phyloP scores from a whole-genome alignment of 2,329 filamentous ascomycete genomes.

The Trichoderma asperellum region DNA sequence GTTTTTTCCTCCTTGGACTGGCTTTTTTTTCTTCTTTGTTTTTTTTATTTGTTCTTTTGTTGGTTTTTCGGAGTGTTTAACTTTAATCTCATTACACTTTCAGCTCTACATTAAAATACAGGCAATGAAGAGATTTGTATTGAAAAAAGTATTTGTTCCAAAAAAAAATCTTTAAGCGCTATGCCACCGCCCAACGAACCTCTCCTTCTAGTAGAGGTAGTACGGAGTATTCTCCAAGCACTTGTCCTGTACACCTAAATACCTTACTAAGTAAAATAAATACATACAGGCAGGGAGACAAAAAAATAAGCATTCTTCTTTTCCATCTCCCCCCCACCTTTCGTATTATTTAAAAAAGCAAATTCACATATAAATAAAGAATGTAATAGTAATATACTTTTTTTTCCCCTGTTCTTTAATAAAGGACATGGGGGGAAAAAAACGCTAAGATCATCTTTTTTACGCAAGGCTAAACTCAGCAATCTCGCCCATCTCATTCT shows the following conservation, averaged over 20 bases:
- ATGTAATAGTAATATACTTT: neutral
- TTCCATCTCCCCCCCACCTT: neutral
- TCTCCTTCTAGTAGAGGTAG: constrained; percentile 8
- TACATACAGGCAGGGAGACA: neutral
- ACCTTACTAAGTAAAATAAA: neutral
- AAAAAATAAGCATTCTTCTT: constrained; percentile 1
- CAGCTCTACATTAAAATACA: neutral
- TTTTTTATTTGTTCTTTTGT: neutral
- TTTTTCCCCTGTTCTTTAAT: neutral
- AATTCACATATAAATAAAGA: neutral
- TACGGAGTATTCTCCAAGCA: neutral
- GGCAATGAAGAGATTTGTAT: constrained; percentile 11
- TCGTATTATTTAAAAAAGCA: neutral
- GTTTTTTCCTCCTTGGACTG: neutral
- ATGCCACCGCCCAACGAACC: neutral
- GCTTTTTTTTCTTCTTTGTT: neutral
- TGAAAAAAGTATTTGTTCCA: neutral
- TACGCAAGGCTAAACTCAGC: constrained; percentile 75
- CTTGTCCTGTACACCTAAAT: neutral
- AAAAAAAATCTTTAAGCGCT: constrained; percentile 5
- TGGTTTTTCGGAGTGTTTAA: neutral
- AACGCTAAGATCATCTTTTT: neutral
- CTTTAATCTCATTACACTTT: neutral
- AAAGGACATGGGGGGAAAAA: too few species aligned
- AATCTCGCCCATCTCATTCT: constrained; percentile 85